Evolutionary conservation across 495 filamentous ascomycete genomes (phyloP).

Genomic region (Gamarada debralockiae): DNA sequence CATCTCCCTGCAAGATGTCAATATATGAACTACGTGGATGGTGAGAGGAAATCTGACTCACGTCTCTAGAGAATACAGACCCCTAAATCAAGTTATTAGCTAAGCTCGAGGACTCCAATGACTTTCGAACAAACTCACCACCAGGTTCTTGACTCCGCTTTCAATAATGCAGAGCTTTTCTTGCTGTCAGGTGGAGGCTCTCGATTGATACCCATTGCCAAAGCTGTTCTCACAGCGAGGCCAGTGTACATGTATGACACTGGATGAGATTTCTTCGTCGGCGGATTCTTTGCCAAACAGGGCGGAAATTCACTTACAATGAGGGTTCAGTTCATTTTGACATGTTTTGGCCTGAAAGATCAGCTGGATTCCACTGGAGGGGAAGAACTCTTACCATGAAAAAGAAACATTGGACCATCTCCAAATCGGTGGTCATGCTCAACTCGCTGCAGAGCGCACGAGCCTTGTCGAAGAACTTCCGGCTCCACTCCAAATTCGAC

Average conservation of each 20-base stretch:
- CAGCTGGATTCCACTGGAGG: no score
- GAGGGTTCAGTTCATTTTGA: conserved; percentile 1
- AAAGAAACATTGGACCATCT: not conserved
- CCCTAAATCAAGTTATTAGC: not conserved
- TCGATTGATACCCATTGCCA: not conserved
- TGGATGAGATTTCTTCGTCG: not conserved
- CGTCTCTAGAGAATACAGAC: not conserved
- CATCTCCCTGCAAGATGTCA: not conserved
- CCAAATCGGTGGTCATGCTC: not conserved
- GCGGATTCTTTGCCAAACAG: not conserved
- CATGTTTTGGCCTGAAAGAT: not conserved
- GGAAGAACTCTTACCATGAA: not conserved
- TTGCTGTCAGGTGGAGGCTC: not conserved
- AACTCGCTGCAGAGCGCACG: no score
- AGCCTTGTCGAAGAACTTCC: not conserved
- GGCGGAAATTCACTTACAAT: not conserved
- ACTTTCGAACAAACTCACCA: not conserved
- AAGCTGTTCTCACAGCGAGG: not conserved
- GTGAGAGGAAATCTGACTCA: not conserved
- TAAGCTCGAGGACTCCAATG: not conserved
- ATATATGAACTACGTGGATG: not conserved
- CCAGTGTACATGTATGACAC: conserved; percentile 1
- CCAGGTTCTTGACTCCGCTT: not conserved
- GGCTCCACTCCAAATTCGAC: not conserved
- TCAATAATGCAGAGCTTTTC: not conserved